Percentiles rank a stretch among this genome's conserved stretches.
Conservation (phyloP, 306 rosid species). For the Dalbergia oliveri region DNA sequence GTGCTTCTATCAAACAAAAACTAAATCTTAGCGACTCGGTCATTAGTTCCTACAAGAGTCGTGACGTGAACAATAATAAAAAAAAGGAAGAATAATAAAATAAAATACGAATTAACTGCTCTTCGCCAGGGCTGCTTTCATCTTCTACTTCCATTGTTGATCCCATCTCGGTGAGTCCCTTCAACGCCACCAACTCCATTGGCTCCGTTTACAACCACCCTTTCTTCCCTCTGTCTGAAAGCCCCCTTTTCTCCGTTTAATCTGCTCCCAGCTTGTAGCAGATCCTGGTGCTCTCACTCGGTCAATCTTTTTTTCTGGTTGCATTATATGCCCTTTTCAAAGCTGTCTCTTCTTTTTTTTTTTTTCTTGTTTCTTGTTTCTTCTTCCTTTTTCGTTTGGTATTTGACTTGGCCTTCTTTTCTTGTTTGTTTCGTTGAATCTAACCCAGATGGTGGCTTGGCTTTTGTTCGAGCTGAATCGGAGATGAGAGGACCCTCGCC, state of each 20-base stretch:
- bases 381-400: background rate
- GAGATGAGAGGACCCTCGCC: conserved; percentile 77
- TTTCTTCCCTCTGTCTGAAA: conserved; percentile 29
- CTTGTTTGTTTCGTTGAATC: background rate
- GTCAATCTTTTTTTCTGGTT: background rate
- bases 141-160: conserved; percentile 8
- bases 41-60: background rate
- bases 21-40: background rate
- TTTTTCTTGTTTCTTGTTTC: background rate
- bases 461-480: conserved; percentile 42
- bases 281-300: background rate
- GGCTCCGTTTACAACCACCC: background rate
- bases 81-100: background rate
- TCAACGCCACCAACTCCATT: background rate
- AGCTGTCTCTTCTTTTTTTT: background rate
- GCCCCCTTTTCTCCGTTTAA: background rate
- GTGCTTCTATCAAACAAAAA: too few species aligned
- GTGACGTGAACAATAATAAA: background rate
- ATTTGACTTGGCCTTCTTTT: conserved; percentile 5
- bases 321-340: conserved; percentile 4
- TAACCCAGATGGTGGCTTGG: conserved; percentile 43
- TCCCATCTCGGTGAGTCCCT: conserved; percentile 22
- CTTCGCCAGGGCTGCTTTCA: background rate
- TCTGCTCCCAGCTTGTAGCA: conserved; percentile 1
- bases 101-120: conserved; percentile 13